These are phyloP conservation scores for Heterobasidion parviporum DNA, from an alignment of 1,284 basidiomycete genomes.

Conservation along the genomic window DNA sequence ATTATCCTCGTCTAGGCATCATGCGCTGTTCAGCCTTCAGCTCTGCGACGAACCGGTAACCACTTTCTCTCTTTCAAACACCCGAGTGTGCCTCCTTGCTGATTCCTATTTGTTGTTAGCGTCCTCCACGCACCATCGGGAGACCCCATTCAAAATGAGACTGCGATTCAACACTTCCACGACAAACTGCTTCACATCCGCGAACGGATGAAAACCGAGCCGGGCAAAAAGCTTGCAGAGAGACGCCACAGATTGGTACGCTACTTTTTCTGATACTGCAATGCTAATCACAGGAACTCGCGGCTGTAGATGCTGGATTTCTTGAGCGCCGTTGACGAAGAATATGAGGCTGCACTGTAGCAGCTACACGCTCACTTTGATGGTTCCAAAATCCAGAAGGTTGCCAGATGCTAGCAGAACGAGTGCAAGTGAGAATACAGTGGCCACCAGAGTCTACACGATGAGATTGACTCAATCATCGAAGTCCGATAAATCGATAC, in stretches of 20 bases:
- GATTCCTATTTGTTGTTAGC: slow-evolving; percentile 22
- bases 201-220: slow-evolving; percentile 69
- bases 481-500: slow-evolving; percentile 34
- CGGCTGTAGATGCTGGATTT: neutral
- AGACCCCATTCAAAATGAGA: slow-evolving; percentile 38
- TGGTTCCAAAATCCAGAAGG: too few relatives aligned
- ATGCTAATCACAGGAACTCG: neutral
- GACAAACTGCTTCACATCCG: slow-evolving; percentile 79
- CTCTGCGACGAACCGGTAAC: slow-evolving; percentile 55
- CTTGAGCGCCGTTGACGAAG: slow-evolving; percentile 1
- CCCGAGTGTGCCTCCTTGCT: neutral
- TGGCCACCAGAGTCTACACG: neutral
- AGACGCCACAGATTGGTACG: slow-evolving; percentile 68
- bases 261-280: slow-evolving; percentile 5
- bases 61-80: neutral
- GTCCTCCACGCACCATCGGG: slow-evolving; percentile 57
- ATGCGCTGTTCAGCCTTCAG: slow-evolving; percentile 83
- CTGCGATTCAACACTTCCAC: slow-evolving; percentile 79
- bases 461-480: slow-evolving; percentile 1
- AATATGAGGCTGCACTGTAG: neutral
- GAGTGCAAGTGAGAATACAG: neutral
- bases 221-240: slow-evolving; percentile 62
- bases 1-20: slow-evolving; percentile 45
- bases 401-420: neutral
- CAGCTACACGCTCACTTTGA: neutral